These are phyloP conservation scores for Rhododendron ferrugineum DNA, from an alignment of 148 eudicot species.

Conservation along the genomic window DNA sequence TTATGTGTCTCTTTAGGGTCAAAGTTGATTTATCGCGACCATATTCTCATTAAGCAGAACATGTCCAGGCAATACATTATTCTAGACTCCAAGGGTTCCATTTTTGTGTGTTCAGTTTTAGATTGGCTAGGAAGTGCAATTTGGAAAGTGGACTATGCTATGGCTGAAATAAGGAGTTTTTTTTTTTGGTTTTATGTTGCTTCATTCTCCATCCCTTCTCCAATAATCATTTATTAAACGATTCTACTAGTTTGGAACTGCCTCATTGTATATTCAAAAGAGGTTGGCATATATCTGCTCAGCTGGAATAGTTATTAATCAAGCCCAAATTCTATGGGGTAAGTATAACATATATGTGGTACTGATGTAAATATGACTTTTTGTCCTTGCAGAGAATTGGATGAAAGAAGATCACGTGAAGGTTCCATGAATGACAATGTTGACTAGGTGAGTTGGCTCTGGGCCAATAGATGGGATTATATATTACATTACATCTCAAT, in stretches of 20 bases:
- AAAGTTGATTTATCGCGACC: not conserved
- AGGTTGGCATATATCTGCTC: not conserved
- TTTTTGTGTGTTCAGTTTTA: not conserved
- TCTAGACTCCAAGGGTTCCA: not conserved
- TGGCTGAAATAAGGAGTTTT: not conserved
- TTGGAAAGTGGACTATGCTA: not conserved
- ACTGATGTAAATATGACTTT: not conserved
- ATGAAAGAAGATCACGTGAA: not conserved
- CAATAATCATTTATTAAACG: not conserved
- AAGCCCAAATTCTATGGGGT: not conserved
- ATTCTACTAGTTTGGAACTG: not conserved
- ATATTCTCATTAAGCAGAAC: not conserved
- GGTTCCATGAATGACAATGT: not conserved
- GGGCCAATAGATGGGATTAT: not conserved
- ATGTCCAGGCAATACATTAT: not conserved
- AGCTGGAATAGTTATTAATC: not conserved
- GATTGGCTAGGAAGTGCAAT: not conserved
- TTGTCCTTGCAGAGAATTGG: constrained; percentile 3
- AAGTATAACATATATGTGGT: not conserved
- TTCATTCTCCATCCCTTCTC: not conserved
- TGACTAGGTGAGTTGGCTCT: not conserved
- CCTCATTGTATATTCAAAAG: not conserved
- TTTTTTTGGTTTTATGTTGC: not conserved
- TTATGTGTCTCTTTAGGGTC: not conserved
- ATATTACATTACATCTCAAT: not conserved